Base-by-base conservation (phyloP, 1,284 basidiomycete species). In the Ustilago bromivora region DNA sequence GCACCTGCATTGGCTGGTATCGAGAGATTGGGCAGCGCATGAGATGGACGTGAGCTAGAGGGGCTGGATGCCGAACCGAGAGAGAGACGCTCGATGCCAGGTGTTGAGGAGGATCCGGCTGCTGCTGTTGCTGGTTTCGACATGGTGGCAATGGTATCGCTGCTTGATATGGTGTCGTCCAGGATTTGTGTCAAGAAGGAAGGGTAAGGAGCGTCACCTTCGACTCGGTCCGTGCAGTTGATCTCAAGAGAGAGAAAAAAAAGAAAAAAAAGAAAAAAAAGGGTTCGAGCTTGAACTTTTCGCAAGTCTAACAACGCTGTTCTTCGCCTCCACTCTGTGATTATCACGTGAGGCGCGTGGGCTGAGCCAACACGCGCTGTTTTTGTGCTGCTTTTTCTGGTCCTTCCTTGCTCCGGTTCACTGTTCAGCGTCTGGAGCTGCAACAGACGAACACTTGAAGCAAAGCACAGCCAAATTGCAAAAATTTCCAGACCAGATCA, bases 271-370 rank as follows among this genome's bases (percentile, higher is more conserved):
- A 23, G 2, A 23, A 0, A 23, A 23, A 23, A 31, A 51, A 51
- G 31, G 49, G 49, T 28, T 51, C 28, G 12, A 51, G 52, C 31
- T 52, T 49, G 51, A 19, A 38, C 9, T n/a, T 36, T 47, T 28
- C 11, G 15, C 0, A 28, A 55, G 31, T 66, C 56, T 72, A 72
- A 72, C 70, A 71, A 41, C 2, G 51, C 38, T 3, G 35, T 31
- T 53, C 19, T 43, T 17, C 12, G 38, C 68, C 68, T 71, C 63
- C 68, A 72, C 64, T 59, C 61, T 34, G 23, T 28, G 31, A 43
- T 19, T 46, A 72, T 73, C 71, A 73, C 71, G 71, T 73, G 71
- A 73, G 65, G 34, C 65, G 66, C 71, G 71, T 73, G 61, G 58
- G 51, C 61, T 28, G 38, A 47, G 53, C 55, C 47, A 62, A 67